Conservation (phyloP, 140 eudicot species). For the Stevia rebaudiana region DNA sequence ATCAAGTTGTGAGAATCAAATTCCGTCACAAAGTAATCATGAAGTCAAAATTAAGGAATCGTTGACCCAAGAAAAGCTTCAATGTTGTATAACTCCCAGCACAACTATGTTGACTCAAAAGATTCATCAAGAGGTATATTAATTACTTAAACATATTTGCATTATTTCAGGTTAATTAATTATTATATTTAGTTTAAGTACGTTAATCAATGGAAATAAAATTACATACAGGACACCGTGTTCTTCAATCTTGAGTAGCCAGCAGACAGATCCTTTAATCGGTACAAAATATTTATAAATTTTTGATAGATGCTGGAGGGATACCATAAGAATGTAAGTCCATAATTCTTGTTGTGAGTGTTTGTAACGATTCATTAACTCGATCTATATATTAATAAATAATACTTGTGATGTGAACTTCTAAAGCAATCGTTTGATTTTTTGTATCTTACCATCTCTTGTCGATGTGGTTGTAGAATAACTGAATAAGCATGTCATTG, state of each 20-base stretch:
- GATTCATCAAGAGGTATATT: conserved; percentile 24
- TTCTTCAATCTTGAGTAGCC: conserved; percentile 5
- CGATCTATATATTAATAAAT: conserved; percentile 2
- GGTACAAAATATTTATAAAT: neutral
- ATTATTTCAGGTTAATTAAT: neutral
- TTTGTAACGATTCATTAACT: conserved; percentile 19
- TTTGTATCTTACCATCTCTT: neutral
- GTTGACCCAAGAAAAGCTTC: conserved; percentile 18
- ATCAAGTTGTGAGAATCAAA: conserved; percentile 6
- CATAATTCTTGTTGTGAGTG: conserved; percentile 17
- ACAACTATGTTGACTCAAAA: conserved; percentile 19
- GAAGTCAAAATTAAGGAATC: conserved; percentile 30
- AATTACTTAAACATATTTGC: neutral
- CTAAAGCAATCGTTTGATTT: neutral
- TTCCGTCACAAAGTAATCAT: conserved; percentile 24
- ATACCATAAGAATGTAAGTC: conserved; percentile 27
- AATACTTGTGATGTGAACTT: conserved; percentile 9
- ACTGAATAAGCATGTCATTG: no score
- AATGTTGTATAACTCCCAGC: conserved; percentile 20
- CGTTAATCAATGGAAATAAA: neutral
- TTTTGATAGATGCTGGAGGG: conserved; percentile 6
- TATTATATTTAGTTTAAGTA: neutral
- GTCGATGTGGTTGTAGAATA: neutral
- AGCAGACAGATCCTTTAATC: conserved; percentile 17
- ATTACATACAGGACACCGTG: neutral